Percentiles rank a stretch among this genome's conserved stretches.
Conservation (phyloP, 345 rosid species). For the Ricinus communis region DNA sequence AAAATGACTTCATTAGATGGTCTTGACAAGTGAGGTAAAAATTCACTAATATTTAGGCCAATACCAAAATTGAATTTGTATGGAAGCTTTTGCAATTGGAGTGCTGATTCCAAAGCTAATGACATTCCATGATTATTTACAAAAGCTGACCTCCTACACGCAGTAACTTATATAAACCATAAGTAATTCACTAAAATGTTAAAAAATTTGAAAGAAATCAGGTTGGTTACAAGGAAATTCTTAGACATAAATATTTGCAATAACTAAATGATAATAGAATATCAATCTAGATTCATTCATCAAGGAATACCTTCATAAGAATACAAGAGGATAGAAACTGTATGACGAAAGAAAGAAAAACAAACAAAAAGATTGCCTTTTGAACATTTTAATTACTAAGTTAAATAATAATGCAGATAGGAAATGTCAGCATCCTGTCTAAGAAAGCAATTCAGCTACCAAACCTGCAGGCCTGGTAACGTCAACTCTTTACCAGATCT, state of each 20-base stretch:
- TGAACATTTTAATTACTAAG: too few relatives aligned
- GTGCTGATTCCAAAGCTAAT: not conserved
- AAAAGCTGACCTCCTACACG: not conserved
- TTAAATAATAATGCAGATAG: not conserved
- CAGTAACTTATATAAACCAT: not conserved
- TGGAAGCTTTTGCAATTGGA: not conserved
- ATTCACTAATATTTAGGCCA: not conserved
- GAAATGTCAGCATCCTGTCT: not conserved
- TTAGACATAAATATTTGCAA: not conserved
- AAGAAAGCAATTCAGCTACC: not conserved
- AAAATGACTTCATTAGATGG: not conserved
- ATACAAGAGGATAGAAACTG: not conserved
- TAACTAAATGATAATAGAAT: not conserved
- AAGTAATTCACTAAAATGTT: not conserved
- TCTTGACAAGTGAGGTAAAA: not conserved
- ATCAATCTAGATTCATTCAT: not conserved
- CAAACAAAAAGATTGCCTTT: too few relatives aligned
- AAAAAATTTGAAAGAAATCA: not conserved
- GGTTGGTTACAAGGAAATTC: not conserved
- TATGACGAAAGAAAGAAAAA: not conserved
- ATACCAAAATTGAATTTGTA: not conserved
- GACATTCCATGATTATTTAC: not conserved
- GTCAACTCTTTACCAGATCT: not conserved
- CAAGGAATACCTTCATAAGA: not conserved
- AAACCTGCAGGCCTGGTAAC: not conserved